Evolutionary conservation across 1,139 yeast genomes (phyloP), one percentile per base, ranked within the genome.

Genomic region (Taphrina populina): DNA sequence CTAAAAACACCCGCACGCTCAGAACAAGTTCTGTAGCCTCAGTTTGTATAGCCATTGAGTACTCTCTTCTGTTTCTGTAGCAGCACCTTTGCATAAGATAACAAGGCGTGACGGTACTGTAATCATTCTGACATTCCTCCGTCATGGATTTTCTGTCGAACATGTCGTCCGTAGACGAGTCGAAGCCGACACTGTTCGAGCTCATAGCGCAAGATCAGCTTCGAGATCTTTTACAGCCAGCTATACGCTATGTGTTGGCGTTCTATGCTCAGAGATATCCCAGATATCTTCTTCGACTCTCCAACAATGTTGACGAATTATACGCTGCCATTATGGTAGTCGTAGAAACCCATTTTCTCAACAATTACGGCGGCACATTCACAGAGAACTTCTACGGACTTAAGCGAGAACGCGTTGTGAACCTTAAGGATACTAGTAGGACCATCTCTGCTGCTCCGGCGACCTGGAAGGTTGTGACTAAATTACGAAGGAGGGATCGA

Each of bases 381-480:
- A 87, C 95, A 0, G 97, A 90, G 67, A 86, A 86, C 67, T 92
- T 90, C 67, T 90, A 92, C 66, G 97, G 96, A 1, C 71, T 92
- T 63, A 88, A 88, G 67, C 72, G 95, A 53, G 80, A 80, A 7
- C 63, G 68, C 4, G 62, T 63, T 10, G 62, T 72, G 40, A 64
- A 69, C 19, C 58, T 56, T 39, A 36, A 45, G 15, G 24, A 49
- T 5, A 43, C 57, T 20, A 34, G 59, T 52, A 20, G 69, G 66
- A 3, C 61, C 62, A 32, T 63, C 64, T 11, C 64, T 2, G 62
- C 64, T 1, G 68, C 67, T 2, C 83, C 83, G 0, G 71, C 75
- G 1, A 66, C 78, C 69, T 69, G 81, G 10, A 86, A 83, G 58
- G 72, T 73, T 45, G 71, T 82, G 58, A 74, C 85, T 58, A 70